Evolutionary conservation across 2,329 filamentous ascomycete genomes (phyloP).

Genomic region (Aureobasidium namibiae): DNA sequence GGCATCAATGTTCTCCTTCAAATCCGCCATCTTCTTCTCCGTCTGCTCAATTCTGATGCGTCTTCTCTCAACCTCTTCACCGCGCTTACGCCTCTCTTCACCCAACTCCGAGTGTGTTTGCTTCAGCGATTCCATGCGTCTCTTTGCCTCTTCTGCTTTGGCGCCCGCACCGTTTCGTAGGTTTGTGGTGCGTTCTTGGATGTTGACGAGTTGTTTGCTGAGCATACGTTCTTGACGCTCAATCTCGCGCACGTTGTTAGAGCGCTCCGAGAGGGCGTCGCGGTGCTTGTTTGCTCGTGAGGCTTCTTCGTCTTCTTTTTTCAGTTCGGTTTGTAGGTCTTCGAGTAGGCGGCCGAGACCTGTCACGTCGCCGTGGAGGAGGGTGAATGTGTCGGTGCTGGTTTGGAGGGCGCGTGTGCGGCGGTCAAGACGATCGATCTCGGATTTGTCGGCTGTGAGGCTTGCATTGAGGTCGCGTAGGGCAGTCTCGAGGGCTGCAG

Average conservation of each 20-base stretch:
- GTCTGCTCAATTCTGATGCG: conserved; percentile 94
- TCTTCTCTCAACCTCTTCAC: conserved; percentile 83
- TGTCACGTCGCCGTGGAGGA: conserved; percentile 77
- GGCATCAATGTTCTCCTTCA: conserved; percentile 95
- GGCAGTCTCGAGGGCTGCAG: conserved; percentile 70
- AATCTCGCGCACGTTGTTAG: conserved; percentile 84
- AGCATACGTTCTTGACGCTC: conserved; percentile 80
- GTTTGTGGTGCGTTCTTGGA: conserved; percentile 78
- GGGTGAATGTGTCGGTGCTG: conserved; percentile 78
- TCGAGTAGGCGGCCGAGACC: conserved; percentile 83
- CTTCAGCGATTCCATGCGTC: conserved; percentile 83
- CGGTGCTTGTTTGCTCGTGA: conserved; percentile 70
- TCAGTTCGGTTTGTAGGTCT: conserved; percentile 74
- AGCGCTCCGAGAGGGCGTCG: conserved; percentile 78
- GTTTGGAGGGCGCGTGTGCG: conserved; percentile 86
- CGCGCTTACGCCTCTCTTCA: conserved; percentile 78
- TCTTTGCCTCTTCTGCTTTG: conserved; percentile 72
- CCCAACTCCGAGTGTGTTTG: conserved; percentile 71
- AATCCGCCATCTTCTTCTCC: conserved; percentile 98
- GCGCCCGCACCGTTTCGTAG: conserved; percentile 70
- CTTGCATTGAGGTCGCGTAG: conserved; percentile 75
- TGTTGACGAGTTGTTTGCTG: conserved; percentile 74
- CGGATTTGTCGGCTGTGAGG: conserved; percentile 66
- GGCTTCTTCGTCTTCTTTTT: conserved; percentile 87
- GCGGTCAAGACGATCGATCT: conserved; percentile 81